Percentiles rank a stretch among this genome's conserved stretches.
phyloP scores from a whole-genome alignment of 345 rosid genomes.

The Cardamine occulta region DNA sequence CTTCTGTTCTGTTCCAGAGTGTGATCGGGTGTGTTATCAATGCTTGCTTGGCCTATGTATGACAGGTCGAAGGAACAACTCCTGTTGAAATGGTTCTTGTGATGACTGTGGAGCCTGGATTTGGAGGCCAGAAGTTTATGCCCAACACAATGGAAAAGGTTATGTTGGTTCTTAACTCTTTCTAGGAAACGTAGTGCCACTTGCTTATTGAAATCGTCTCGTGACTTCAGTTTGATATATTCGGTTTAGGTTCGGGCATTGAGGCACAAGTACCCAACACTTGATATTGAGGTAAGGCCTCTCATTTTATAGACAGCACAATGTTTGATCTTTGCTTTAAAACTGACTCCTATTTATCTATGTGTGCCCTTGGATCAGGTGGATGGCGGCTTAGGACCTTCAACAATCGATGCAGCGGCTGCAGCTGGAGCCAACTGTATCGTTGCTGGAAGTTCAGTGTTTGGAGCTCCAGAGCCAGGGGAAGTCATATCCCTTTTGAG shows the following conservation, averaged over 20 bases:
- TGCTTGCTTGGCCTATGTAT: not conserved
- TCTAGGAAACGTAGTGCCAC: not conserved
- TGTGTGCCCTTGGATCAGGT: conserved; percentile 50
- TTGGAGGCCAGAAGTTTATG: conserved; percentile 96
- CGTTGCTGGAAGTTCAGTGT: conserved; percentile 62
- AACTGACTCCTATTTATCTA: not conserved
- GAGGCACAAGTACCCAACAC: conserved; percentile 71
- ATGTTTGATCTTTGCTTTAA: not conserved
- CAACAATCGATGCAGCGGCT: conserved; percentile 78
- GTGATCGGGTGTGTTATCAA: not conserved
- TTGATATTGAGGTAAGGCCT: conserved; percentile 77
- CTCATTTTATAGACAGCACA: not conserved
- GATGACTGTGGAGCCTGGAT: conserved; percentile 93
- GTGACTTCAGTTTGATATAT: conserved; percentile 7
- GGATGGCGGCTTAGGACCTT: conserved; percentile 93
- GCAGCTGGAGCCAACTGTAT: conserved; percentile 58
- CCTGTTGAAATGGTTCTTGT: conserved; percentile 96
- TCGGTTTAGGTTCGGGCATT: conserved; percentile 57
- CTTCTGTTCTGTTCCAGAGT: not conserved
- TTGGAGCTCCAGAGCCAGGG: conserved; percentile 85
- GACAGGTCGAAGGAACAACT: conserved; percentile 70
- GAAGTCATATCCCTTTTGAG: conserved; percentile 69
- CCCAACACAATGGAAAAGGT: conserved; percentile 88
- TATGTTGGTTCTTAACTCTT: not conserved
- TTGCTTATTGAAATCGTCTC: not conserved